Conservation (phyloP, 2,329 filamentous ascomycete genomes). For the Penicillium olsonii region DNA sequence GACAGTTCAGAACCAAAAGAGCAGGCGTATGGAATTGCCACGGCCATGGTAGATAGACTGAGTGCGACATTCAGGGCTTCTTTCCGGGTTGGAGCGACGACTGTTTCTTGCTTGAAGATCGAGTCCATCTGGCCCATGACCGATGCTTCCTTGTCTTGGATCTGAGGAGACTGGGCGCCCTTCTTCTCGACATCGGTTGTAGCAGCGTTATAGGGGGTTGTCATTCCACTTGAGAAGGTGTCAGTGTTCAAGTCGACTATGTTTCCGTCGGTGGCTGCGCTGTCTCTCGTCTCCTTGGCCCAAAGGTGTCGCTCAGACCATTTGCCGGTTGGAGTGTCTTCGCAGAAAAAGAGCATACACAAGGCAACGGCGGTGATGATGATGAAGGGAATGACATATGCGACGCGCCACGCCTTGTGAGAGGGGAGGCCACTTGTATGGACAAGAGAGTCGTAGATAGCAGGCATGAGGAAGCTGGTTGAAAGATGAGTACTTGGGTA, state of each 20-base stretch:
- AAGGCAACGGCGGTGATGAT: conserved; percentile 68
- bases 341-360: conserved; percentile 71
- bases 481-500: conserved; percentile 1
- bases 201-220: conserved; percentile 22
- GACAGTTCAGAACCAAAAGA: conserved; percentile 63
- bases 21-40: conserved; percentile 59
- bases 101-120: conserved; percentile 60
- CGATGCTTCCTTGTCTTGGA: conserved; percentile 42
- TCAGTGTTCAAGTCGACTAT: conserved; percentile 33
- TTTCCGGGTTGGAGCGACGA: conserved; percentile 62
- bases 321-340: conserved; percentile 78
- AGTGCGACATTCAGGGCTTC: conserved; percentile 64
- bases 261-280: conserved; percentile 25
- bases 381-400: conserved; percentile 81
- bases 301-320: conserved; percentile 72
- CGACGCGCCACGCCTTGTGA: conserved; percentile 77
- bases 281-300: conserved; percentile 45
- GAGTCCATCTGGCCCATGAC: conserved; percentile 50
- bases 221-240: conserved; percentile 22
- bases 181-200: conserved; percentile 38
- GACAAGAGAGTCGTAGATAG: conserved; percentile 77
- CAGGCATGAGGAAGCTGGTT: conserved; percentile 77
- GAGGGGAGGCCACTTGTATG: conserved; percentile 58
- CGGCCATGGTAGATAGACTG: conserved; percentile 59
- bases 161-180: conserved; percentile 25